Evolutionary conservation across 352 stramenopile genomes (phyloP), one percentile per base, ranked within the genome.

Genomic region (Phytophthora hybrid): DNA sequence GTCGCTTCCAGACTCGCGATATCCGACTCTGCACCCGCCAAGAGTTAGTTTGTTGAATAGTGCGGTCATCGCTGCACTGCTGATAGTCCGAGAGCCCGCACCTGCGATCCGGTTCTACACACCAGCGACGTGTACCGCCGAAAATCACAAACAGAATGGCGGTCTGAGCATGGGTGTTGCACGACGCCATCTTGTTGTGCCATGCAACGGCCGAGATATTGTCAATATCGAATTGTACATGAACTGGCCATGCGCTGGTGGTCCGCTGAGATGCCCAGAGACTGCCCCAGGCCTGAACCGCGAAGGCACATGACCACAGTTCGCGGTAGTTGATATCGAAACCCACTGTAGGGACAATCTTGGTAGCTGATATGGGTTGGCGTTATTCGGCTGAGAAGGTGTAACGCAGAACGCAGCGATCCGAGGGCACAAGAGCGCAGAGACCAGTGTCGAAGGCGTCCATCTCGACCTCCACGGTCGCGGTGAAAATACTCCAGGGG

Each of bases 371-470:
- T 10, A 44, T 44, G 13, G 8, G 9, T 14, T 44, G 26, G 2
- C 4, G 39, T 52, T 29, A 68, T 39, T 39, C 8, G 9, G 5
- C 54, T 29, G 16, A 13, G n/a, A 16, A 47, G 29, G 32, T 32
- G 31, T 44, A 44, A 3, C 37, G 37, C 37, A 44, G 13, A 14
- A 44, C 37, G 37, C 37, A 44, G 13, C 37, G 37, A 14, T 44
- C 8, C 13, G 37, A 10, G 9, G 37, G 5, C 8, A 44, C 8
- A 14, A 53, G 55, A n/a, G 56, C 62, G 16, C 65, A 78, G 3
- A 70, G 21, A 9, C 54, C 65, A 14, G 11, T 37, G 39, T 78
- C 60, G 0, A 54, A 78, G 0, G 60, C 65, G 51, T 78, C 66
- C 44, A 60, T 49, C 44, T 31, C 54, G 18, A 47, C 32, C 16